Base-by-base conservation (phyloP, 2,329 filamentous ascomycete genomes). In the Xylariaceae sp. region DNA sequence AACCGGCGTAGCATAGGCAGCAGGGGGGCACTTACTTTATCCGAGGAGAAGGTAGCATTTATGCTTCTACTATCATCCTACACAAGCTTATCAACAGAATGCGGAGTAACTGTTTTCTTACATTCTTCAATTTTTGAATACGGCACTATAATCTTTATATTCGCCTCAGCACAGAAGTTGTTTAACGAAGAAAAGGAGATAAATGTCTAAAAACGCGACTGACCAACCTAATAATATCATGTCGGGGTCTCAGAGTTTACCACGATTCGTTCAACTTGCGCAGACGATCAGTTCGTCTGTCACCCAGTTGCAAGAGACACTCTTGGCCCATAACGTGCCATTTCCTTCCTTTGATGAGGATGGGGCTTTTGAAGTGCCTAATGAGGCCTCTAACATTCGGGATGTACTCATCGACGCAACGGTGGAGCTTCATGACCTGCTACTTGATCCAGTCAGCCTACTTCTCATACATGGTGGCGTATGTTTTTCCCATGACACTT, bases 221-320 rank as follows among this genome's bases (percentile, higher is more conserved):
- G n/a, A n/a, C n/a, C n/a, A n/a, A n/a, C n/a, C n/a, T n/a, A n/a
- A 8, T 6, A 14, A 39, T 1, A 39, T 21, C 36, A 50, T 50
- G 36, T 33, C 47, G 4, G n/a, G 16, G 2, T 7, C 34, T 28
- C 34, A 34, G 21, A 26, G 14, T 16, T 21, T 34, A 11, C 24
- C 34, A 14, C 44, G 28, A 23, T 36, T 49, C 29, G 28, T 29
- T n/a, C 24, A 53, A 31, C 33, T 46, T 12, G 34, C 34, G 12
- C 21, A 50, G 19, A 45, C n/a, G 12, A 55, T 55, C 12, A 29
- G 36, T 33, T 24, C 34, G n/a, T 40, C 44, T n/a, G n/a, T 16
- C 6, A 11, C 26, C 2, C 26, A 33, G 23, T 5, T 43, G 6
- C 36, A 55, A 6, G 29, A 55, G 6, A 37, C 41, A 12, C 29